Percentiles rank a stretch among this genome's conserved stretches.
Conservation (phyloP, 2,329 filamentous ascomycete species). For the Exophiala bonariae region DNA sequence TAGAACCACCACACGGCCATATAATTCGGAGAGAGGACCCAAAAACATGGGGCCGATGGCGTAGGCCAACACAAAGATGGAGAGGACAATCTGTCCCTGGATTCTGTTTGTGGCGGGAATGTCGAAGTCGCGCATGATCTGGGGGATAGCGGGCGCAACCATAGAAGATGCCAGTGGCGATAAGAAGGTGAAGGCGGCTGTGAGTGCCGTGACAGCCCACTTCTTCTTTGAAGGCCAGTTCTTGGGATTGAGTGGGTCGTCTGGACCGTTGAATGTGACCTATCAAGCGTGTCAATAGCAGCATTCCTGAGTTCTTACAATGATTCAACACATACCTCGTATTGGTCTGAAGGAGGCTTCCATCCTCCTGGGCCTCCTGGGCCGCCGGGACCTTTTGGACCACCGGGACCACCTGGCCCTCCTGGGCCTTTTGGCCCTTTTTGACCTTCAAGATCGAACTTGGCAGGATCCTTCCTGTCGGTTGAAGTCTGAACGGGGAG, state of each 20-base stretch:
- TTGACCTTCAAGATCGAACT: conserved; percentile 28
- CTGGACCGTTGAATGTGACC: conserved; percentile 54
- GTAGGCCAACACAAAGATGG: conserved; percentile 58
- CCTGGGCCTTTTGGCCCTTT: conserved; percentile 25
- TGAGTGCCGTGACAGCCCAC: conserved; percentile 57
- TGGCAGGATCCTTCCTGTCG: conserved; percentile 21
- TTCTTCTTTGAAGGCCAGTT: conserved; percentile 60
- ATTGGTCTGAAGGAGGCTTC: conserved; percentile 50
- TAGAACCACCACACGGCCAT: conserved; percentile 56
- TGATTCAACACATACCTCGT: conserved; percentile 42
- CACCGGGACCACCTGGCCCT: too few relatives aligned
- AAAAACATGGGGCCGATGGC: conserved; percentile 54
- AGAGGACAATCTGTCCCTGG: conserved; percentile 52
- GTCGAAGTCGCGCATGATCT: conserved; percentile 55
- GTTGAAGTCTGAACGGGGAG: background rate
- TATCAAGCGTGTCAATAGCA: conserved; percentile 22
- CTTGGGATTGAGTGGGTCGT: conserved; percentile 49
- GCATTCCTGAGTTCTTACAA: background rate
- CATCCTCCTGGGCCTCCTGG: too few relatives aligned
- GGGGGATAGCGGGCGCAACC: conserved; percentile 53
- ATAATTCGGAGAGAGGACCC: conserved; percentile 58
- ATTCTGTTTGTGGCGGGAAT: conserved; percentile 45
- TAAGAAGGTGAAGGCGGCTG: conserved; percentile 62
- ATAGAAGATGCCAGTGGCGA: conserved; percentile 66
- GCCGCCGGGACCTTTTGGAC: too few relatives aligned